Evolutionary conservation across 192 early-diverging fungal genomes (phyloP), one percentile per base, ranked within the genome.

Genomic region (Allomyces macrogynus): DNA sequence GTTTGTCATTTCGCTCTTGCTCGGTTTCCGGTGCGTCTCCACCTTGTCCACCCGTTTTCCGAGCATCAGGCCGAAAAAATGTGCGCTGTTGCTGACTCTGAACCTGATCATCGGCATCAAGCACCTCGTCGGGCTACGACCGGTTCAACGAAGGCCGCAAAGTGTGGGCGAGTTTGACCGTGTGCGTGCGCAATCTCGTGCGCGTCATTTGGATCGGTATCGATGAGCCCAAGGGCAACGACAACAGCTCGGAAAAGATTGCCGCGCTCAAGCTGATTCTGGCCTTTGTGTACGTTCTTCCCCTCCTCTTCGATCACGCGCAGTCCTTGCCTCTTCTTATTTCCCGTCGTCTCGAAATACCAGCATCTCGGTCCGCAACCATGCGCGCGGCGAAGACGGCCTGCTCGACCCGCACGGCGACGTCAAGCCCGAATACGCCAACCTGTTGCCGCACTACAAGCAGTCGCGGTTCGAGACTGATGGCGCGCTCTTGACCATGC

Each of bases 131-230:
- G 25, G 86, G 84, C 23, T 87, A 87, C 65, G 82, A 86, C 67
- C 77, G 90, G 25, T 93, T 83, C 76, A 92, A 83, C 83, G 93
- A 93, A 75, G 93, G 89, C 22, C 82, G 93, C 60, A 79, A 85
- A 67, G 68, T 84, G 22, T 97, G 91, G 91, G 82, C 80, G 27
- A 78, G 80, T 14, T 70, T 91, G 67, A 77, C 79, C 27, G 77
- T 81, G 23, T 74, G 77, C 24, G 77, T 89, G 61, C 85, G 92
- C 57, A 88, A 85, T 75, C 66, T 92, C 62, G 78, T 90, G 4
- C 86, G 93, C 43, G 70, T 80, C 61, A 75, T 88, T 63, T 93
- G 89, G 89, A 78, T 89, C 62, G 71, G 77, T n/a, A 71, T 80
- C 10, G 65, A 67, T 54, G 78, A 87, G 63, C 74, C 64, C 16